Evolutionary conservation across 768 basidiomycete species (phyloP).

Genomic region (Mycena galericulata): DNA sequence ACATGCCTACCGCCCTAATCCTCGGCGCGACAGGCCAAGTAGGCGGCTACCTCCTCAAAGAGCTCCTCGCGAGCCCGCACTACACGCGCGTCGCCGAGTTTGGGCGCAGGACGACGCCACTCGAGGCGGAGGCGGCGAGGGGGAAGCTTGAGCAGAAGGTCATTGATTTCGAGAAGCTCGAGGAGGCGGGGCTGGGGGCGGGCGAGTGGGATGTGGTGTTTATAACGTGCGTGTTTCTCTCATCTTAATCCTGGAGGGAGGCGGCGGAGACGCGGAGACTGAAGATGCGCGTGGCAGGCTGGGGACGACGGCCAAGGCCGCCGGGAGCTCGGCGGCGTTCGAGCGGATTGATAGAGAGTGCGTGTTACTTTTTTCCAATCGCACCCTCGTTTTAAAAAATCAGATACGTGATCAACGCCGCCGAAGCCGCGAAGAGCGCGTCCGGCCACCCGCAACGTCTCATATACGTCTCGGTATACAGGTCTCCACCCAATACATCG

Average conservation of each 20-base stretch:
- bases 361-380: neutral
- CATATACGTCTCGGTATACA: slow-evolving; percentile 75
- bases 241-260: too few species aligned
- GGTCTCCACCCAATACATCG: neutral
- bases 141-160: slow-evolving; percentile 76
- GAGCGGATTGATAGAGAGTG: slow-evolving; percentile 86
- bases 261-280: too few species aligned
- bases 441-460: slow-evolving; percentile 66
- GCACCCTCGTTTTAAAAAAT: neutral
- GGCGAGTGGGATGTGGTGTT: slow-evolving; percentile 82
- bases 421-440: slow-evolving; percentile 69
- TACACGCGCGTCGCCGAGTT: slow-evolving; percentile 75
- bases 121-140: slow-evolving; percentile 53
- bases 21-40: slow-evolving; percentile 81
- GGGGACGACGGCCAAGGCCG: slow-evolving; percentile 71
- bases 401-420: slow-evolving; percentile 83
- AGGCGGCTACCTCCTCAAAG: slow-evolving; percentile 70
- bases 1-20: slow-evolving; percentile 80
- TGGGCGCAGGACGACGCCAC: slow-evolving; percentile 70
- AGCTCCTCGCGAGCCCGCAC: slow-evolving; percentile 68
- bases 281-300: too few species aligned
- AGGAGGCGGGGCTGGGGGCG: slow-evolving; percentile 60
- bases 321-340: slow-evolving; percentile 75
- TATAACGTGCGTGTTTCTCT: too few species aligned
- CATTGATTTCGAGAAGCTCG: slow-evolving; percentile 77